These are phyloP conservation scores for Euryodendron excelsum DNA, from an alignment of 148 eudicot genomes.

Conservation along the genomic window DNA sequence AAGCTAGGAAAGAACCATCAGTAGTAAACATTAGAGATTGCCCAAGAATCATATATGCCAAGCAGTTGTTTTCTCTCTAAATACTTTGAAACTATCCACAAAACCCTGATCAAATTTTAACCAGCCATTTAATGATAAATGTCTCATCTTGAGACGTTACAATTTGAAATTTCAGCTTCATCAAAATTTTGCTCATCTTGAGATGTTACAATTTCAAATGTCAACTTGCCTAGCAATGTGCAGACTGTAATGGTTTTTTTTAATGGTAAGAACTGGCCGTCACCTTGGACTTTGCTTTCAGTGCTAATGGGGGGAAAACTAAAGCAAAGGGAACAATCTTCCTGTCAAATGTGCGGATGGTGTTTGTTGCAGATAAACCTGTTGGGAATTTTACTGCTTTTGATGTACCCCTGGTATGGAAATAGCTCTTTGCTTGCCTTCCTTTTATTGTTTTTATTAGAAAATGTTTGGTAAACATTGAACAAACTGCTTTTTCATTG, in stretches of 20 bases:
- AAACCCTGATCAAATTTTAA: too few relatives aligned
- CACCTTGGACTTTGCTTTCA: constrained; percentile 26
- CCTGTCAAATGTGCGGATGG: constrained; percentile 91
- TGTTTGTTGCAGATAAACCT: constrained; percentile 79
- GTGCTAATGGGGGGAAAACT: constrained; percentile 55
- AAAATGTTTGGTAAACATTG: not conserved
- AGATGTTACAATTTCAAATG: not conserved
- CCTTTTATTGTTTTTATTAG: not conserved
- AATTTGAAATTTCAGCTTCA: too few relatives aligned
- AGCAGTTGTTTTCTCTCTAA: too few relatives aligned
- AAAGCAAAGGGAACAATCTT: constrained; percentile 85
- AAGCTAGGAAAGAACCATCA: too few relatives aligned
- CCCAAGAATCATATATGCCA: too few relatives aligned
- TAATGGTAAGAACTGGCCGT: not conserved
- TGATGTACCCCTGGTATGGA: constrained; percentile 89
- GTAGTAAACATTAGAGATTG: too few relatives aligned
- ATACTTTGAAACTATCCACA: too few relatives aligned
- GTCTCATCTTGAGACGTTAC: too few relatives aligned
- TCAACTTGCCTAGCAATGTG: not conserved
- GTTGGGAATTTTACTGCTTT: constrained; percentile 60
- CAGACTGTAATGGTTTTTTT: not conserved
- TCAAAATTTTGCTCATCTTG: too few relatives aligned
- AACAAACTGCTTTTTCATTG: not conserved
- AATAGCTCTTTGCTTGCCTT: not conserved
- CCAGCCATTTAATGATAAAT: too few relatives aligned